These are phyloP conservation scores for Hyphodiscus sp. DNA, from an alignment of 2,329 filamentous ascomycete species.

Conservation along the genomic window DNA sequence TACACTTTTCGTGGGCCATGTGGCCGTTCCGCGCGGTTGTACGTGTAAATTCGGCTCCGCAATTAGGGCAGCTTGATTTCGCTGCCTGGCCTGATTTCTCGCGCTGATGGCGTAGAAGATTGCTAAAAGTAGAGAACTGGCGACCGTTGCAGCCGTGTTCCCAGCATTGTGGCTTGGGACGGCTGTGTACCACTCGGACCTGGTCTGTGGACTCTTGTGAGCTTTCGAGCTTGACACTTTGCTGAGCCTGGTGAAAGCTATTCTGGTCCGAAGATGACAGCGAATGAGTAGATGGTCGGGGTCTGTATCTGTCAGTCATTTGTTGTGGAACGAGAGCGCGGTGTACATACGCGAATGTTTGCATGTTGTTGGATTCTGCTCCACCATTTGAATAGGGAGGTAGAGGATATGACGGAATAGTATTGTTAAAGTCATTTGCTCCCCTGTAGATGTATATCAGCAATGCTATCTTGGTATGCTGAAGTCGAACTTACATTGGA, in stretches of 20 bases:
- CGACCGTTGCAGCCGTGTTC: constrained; percentile 95
- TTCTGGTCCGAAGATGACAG: constrained; percentile 25
- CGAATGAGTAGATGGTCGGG: constrained; percentile 25
- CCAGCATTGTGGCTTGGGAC: constrained; percentile 94
- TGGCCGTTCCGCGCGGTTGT: constrained; percentile 87
- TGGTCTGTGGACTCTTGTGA: constrained; percentile 37
- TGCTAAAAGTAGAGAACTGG: constrained; percentile 95
- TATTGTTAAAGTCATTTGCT: constrained; percentile 4
- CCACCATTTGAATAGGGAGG: constrained; percentile 5
- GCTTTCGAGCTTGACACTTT: constrained; percentile 33
- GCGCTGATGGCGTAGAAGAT: constrained; percentile 82
- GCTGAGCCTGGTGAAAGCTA: constrained; percentile 21
- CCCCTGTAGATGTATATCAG: constrained; percentile 18
- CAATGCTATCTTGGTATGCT: constrained; percentile 21
- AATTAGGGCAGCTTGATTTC: constrained; percentile 85
- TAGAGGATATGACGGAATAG: constrained; percentile 1
- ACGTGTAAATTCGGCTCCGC: constrained; percentile 87
- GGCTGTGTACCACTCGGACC: constrained; percentile 65
- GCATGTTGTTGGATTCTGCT: constrained; percentile 16
- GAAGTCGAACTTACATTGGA: constrained; percentile 16
- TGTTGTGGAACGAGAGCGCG: not conserved
- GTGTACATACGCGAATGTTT: constrained; percentile 21
- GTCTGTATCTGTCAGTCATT: constrained; percentile 8
- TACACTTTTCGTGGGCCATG: constrained; percentile 83
- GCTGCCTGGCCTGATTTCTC: constrained; percentile 89